A percentile compares a stretch with the other conserved stretches of the same genome.
Evolutionary conservation across 257 asterid species (phyloP).

Genomic region (Nicotiana knightiana): DNA sequence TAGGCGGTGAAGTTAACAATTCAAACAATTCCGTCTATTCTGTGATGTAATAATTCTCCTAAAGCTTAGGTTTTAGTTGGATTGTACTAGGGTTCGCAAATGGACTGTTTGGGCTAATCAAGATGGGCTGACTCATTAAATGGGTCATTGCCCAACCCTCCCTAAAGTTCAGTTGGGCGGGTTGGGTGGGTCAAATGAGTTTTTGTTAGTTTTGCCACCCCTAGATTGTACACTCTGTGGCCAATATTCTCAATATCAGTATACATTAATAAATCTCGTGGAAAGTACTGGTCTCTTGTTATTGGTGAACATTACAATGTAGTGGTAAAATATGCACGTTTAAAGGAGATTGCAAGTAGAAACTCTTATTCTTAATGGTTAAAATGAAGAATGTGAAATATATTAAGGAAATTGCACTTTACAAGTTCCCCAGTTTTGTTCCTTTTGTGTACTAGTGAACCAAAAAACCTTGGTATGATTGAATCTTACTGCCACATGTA

Average conservation of each 20-base stretch:
- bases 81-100: too few relatives aligned
- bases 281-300: not conserved
- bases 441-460: not conserved
- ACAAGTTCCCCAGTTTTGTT: not conserved
- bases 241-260: not conserved
- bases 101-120: too few relatives aligned
- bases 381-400: not conserved
- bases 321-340: not conserved
- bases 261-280: not conserved
- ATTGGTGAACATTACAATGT: not conserved
- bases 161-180: too few relatives aligned
- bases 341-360: not conserved
- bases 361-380: not conserved
- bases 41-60: not conserved
- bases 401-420: not conserved
- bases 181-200: too few relatives aligned
- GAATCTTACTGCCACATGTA: not conserved
- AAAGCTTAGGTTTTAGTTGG: not conserved
- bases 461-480: not conserved
- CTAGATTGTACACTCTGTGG: not conserved
- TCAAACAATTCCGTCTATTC: not conserved
- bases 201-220: too few relatives aligned
- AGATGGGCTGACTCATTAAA: too few relatives aligned
- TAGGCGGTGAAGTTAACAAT: not conserved
- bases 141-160: too few relatives aligned